Evolutionary conservation across 2,329 filamentous ascomycete genomes (phyloP).

Genomic region (Apiospora marii): DNA sequence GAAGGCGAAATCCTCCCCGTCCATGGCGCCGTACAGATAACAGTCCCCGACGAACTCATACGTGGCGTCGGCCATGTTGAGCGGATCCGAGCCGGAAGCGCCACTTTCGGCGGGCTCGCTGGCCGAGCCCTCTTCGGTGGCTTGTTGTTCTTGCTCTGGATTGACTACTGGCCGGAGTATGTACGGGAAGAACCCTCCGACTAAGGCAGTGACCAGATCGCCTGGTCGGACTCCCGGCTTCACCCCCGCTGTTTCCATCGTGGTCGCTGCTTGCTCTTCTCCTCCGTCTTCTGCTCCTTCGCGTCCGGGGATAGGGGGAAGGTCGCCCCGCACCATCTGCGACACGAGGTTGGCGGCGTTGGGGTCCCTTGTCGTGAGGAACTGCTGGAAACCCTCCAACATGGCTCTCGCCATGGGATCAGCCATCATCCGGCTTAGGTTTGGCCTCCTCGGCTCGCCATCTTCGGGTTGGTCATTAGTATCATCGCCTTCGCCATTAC

Average conservation of each 20-base stretch:
- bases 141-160: background rate
- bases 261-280: background rate
- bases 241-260: background rate
- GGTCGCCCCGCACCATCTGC: conserved; percentile 30
- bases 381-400: conserved; percentile 32
- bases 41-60: conserved; percentile 37
- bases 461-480: background rate
- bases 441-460: background rate
- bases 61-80: conserved; percentile 25
- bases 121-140: background rate
- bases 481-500: background rate
- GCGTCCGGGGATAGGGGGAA: background rate
- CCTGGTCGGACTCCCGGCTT: conserved; percentile 31
- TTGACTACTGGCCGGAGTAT: conserved; percentile 30
- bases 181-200: conserved; percentile 37
- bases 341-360: conserved; percentile 13
- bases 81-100: background rate
- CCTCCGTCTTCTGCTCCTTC: background rate
- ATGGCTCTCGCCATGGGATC: conserved; percentile 31
- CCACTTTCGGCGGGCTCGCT: background rate
- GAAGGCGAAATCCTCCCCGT: conserved; percentile 34
- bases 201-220: conserved; percentile 34
- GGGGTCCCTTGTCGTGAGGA: conserved; percentile 29
- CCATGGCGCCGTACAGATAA: conserved; percentile 36
- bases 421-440: conserved; percentile 27